These are phyloP conservation scores for Xylariaceae sp. DNA, from an alignment of 2,329 filamentous ascomycete genomes.

Conservation along the genomic window DNA sequence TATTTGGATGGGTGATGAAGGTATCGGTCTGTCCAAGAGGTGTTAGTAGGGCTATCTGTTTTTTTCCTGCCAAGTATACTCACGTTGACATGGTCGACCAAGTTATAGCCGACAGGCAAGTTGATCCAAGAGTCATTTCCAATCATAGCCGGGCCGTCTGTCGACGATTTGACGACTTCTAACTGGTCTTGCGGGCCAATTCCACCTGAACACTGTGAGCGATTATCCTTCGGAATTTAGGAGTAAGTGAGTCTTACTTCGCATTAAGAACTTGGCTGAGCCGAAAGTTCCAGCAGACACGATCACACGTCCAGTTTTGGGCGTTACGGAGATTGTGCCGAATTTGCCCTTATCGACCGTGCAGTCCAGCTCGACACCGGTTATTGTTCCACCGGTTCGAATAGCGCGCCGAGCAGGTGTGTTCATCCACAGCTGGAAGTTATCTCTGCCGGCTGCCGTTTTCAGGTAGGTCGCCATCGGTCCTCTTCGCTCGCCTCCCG, in stretches of 20 bases:
- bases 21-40: slow-evolving; percentile 49
- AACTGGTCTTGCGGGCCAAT: slow-evolving; percentile 71
- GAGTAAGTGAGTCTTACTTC: slow-evolving; percentile 50
- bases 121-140: slow-evolving; percentile 61
- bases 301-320: slow-evolving; percentile 68
- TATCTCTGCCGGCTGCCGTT: slow-evolving; percentile 62
- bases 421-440: slow-evolving; percentile 73
- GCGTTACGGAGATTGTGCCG: slow-evolving; percentile 66
- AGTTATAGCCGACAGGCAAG: slow-evolving; percentile 65
- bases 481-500: slow-evolving; percentile 68
- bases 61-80: slow-evolving; percentile 11
- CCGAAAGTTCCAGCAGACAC: slow-evolving; percentile 73
- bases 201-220: slow-evolving; percentile 49
- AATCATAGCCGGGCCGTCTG: slow-evolving; percentile 59
- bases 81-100: slow-evolving; percentile 62
- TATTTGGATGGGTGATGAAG: slow-evolving; percentile 53
- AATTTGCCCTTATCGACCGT: slow-evolving; percentile 58
- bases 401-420: slow-evolving; percentile 71
- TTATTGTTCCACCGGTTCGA: slow-evolving; percentile 66
- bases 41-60: too few species aligned
- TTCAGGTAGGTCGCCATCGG: slow-evolving; percentile 75
- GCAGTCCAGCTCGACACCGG: slow-evolving; percentile 71
- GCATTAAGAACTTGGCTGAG: slow-evolving; percentile 71
- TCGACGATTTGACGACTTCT: slow-evolving; percentile 55
- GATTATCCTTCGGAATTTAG: background rate